Evolutionary conservation across 2,329 filamentous ascomycete species (phyloP).

Genomic region (Emericellopsis cladophorae): DNA sequence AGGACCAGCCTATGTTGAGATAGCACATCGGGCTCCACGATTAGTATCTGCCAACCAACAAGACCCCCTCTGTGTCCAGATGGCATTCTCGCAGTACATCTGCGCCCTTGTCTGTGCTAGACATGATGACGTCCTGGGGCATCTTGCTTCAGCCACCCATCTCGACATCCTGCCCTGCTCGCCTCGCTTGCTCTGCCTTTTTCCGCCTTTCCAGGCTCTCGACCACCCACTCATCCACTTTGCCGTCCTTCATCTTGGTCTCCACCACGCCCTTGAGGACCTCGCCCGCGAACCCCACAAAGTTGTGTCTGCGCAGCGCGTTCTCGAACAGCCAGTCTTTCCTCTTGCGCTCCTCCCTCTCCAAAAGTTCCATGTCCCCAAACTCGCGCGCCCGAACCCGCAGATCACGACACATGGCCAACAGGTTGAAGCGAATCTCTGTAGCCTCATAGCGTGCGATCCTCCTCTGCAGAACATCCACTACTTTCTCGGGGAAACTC

Average conservation of each 20-base stretch:
- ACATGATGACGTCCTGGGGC: too few relatives aligned
- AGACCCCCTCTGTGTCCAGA: too few relatives aligned
- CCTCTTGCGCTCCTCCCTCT: conserved; percentile 72
- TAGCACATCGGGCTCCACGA: too few relatives aligned
- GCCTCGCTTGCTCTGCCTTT: conserved; percentile 3
- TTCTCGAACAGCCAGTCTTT: conserved; percentile 92
- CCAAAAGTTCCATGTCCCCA: conserved; percentile 68
- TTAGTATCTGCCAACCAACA: too few relatives aligned
- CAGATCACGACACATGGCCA: conserved; percentile 83
- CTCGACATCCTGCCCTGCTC: conserved; percentile 25
- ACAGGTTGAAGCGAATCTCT: conserved; percentile 91
- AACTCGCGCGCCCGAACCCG: conserved; percentile 65
- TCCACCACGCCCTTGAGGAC: conserved; percentile 76
- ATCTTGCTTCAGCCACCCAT: conserved; percentile 16
- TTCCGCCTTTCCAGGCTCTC: conserved; percentile 38
- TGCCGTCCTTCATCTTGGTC: conserved; percentile 55
- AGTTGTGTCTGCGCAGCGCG: conserved; percentile 81
- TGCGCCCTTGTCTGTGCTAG: too few relatives aligned
- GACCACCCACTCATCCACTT: conserved; percentile 56
- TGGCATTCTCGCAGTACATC: too few relatives aligned
- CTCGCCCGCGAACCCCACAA: conserved; percentile 89
- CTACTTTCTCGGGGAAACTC: conserved; percentile 68
- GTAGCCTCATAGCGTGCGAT: conserved; percentile 73
- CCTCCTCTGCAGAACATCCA: conserved; percentile 73
- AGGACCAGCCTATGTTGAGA: too few relatives aligned